phyloP scores from a whole-genome alignment of 1,284 basidiomycete genomes.

The Pyrrhoderma lamaoense region DNA sequence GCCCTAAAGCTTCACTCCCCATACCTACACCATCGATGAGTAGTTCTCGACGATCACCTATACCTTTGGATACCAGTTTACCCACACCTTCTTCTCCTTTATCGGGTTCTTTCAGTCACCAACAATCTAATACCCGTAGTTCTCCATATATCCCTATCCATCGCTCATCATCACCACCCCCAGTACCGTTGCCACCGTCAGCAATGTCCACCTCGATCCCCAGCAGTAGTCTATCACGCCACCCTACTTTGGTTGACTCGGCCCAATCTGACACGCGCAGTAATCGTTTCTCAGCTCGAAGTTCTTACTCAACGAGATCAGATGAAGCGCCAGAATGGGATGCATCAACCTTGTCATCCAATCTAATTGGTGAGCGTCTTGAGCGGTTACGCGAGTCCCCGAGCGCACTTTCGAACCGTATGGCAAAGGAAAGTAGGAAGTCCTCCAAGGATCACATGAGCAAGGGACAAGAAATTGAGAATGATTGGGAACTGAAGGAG shows the following conservation, averaged over 20 bases:
- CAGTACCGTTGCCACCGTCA: background rate
- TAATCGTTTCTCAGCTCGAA: background rate
- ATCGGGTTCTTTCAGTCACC: background rate
- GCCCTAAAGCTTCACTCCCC: conserved; percentile 6
- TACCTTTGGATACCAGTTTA: background rate
- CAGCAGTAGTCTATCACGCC: conserved; percentile 8
- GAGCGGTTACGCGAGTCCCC: background rate
- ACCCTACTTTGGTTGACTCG: conserved; percentile 9
- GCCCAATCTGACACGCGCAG: background rate
- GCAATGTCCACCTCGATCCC: background rate
- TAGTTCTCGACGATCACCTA: conserved; percentile 1
- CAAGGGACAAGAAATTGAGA: background rate
- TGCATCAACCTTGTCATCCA: too few relatives aligned
- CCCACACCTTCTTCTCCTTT: background rate
- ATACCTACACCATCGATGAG: conserved; percentile 2
- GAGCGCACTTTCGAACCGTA: conserved; percentile 5
- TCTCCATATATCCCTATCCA: background rate
- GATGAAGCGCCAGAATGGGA: background rate
- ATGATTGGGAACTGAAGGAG: conserved; percentile 1
- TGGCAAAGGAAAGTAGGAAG: conserved; percentile 4
- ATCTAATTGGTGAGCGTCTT: background rate
- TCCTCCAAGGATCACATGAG: background rate
- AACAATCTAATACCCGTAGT: background rate
- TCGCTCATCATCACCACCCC: background rate
- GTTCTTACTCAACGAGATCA: background rate